phyloP scores from a whole-genome alignment of 305 asterid genomes.

The Nicotiana rustica region DNA sequence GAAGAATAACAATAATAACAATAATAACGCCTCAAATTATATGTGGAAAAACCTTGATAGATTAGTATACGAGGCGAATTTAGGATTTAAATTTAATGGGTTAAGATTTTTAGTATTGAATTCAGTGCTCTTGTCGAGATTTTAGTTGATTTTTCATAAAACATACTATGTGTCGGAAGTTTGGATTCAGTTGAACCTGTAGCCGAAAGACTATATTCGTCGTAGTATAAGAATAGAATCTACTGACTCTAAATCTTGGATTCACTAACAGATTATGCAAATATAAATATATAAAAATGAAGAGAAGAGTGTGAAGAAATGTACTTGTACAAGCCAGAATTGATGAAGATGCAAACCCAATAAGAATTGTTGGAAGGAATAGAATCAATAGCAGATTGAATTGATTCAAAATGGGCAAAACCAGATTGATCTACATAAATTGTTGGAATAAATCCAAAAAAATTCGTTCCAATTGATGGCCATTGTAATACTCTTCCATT shows the following conservation, averaged over 20 bases:
- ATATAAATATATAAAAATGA: background rate
- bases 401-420: constrained; percentile 50
- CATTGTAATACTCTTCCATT: constrained; percentile 21
- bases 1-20: no score
- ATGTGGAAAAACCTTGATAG: no score
- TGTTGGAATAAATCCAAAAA: constrained; percentile 32
- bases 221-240: background rate
- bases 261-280: background rate
- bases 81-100: no score
- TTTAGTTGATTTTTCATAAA: no score
- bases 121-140: no score
- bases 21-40: no score
- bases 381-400: constrained; percentile 68
- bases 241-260: background rate
- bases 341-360: constrained; percentile 64
- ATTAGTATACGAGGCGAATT: no score
- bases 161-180: no score
- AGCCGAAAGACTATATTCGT: no score
- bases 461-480: background rate
- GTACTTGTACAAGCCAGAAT: constrained; percentile 62
- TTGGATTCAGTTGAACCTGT: no score
- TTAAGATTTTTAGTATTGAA: no score
- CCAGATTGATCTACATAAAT: constrained; percentile 64
- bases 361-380: constrained; percentile 51
- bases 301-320: background rate